These are phyloP conservation scores for Dendrobium chrysotoxum DNA, from an alignment of 106 monocot species.

Conservation along the genomic window DNA sequence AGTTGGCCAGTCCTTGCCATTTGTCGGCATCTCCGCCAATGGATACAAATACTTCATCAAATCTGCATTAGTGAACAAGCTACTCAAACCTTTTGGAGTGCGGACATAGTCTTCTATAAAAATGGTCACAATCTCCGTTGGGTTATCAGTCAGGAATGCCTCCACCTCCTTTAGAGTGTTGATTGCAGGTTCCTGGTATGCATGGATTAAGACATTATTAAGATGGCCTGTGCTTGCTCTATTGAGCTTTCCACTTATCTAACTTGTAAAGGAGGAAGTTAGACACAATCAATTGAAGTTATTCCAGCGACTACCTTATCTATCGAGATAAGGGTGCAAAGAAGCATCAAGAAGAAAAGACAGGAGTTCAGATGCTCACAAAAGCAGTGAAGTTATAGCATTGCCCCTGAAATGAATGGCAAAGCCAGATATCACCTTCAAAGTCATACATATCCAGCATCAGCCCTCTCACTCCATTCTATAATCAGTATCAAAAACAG, in stretches of 20 bases:
- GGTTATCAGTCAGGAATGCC: conserved; percentile 68
- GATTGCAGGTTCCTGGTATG: conserved; percentile 79
- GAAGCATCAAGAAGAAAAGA: background rate
- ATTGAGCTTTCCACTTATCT: background rate
- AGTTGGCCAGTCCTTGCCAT: conserved; percentile 87
- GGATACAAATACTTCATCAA: conserved; percentile 88
- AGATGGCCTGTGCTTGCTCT: background rate
- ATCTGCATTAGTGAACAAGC: conserved; percentile 68
- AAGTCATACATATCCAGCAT: conserved; percentile 99
- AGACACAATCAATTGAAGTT: background rate
- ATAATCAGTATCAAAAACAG: conserved; percentile 10
- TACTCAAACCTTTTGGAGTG: conserved; percentile 74
- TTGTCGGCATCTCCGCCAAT: conserved; percentile 71
- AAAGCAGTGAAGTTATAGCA: conserved; percentile 98
- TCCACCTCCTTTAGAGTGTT: conserved; percentile 93
- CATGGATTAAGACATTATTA: conserved; percentile 5
- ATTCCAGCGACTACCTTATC: background rate
- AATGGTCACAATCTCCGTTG: conserved; percentile 89
- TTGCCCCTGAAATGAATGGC: conserved; percentile 89
- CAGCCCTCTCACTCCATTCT: conserved; percentile 90
- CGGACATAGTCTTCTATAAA: conserved; percentile 95
- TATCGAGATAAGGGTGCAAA: background rate
- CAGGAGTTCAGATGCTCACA: conserved; percentile 34
- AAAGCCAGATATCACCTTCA: conserved; percentile 86
- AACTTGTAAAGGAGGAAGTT: background rate